Conservation (phyloP, 2,329 filamentous ascomycete species). For the Zymoseptoria passerinii region DNA sequence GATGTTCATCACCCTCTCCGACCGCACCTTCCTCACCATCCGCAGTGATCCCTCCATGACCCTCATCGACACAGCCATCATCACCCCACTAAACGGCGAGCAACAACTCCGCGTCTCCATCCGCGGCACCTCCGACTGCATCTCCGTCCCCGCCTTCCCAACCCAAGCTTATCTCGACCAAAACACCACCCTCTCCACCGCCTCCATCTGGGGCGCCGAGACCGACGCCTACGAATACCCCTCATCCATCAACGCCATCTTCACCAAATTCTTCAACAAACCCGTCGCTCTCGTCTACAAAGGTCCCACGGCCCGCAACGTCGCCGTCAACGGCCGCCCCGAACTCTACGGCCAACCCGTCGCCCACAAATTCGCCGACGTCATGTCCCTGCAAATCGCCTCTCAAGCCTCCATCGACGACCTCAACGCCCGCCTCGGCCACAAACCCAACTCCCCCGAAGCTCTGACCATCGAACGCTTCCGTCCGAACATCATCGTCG, state of each 20-base stretch:
- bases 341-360: conserved; percentile 41
- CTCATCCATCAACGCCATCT: conserved; percentile 43
- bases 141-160: conserved; percentile 50
- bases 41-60: conserved; percentile 55
- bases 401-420: conserved; percentile 50
- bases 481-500: conserved; percentile 55
- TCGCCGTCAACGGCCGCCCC: conserved; percentile 49
- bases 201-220: conserved; percentile 51
- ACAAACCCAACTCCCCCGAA: conserved; percentile 31
- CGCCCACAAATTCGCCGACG: conserved; percentile 50
- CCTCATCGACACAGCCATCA: conserved; percentile 49
- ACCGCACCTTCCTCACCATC: conserved; percentile 54
- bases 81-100: conserved; percentile 30
- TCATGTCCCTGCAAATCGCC: conserved; percentile 49
- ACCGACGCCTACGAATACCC: conserved; percentile 52
- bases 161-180: conserved; percentile 44
- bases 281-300: conserved; percentile 54
- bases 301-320: conserved; percentile 48
- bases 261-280: conserved; percentile 49
- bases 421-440: conserved; percentile 46
- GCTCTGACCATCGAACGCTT: conserved; percentile 55
- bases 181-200: conserved; percentile 44
- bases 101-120: conserved; percentile 43
- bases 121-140: conserved; percentile 32
- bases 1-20: conserved; percentile 53